Conservation (phyloP, 176 grass and related monocot genomes). For the Typha latifolia region DNA sequence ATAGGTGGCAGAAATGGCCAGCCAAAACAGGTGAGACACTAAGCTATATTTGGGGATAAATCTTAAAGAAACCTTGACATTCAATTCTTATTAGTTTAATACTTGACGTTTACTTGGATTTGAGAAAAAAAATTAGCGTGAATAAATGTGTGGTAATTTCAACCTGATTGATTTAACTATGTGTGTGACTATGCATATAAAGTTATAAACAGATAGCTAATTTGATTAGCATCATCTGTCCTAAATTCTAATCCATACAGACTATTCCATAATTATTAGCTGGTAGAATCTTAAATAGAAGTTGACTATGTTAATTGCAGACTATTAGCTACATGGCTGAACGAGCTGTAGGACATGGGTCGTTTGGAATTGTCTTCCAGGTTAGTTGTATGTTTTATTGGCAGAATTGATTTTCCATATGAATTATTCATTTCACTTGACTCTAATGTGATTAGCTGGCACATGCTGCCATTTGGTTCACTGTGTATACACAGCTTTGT, state of each 20-base stretch:
- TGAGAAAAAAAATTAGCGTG: not conserved
- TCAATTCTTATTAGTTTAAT: too few relatives aligned
- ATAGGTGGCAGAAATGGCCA: slow-evolving; percentile 73
- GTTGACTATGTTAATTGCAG: slow-evolving; percentile 30
- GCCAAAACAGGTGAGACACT: slow-evolving; percentile 44
- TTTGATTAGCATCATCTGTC: not conserved
- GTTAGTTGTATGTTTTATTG: slow-evolving; percentile 32
- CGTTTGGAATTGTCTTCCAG: slow-evolving; percentile 67
- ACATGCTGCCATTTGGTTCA: too few relatives aligned
- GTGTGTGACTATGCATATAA: too few relatives aligned
- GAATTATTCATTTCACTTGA: too few relatives aligned
- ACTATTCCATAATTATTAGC: too few relatives aligned
- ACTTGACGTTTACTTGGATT: not conserved
- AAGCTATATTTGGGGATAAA: not conserved
- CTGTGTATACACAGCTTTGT: too few relatives aligned
- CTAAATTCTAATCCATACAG: too few relatives aligned
- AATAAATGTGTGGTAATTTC: too few relatives aligned
- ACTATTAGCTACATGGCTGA: slow-evolving; percentile 74
- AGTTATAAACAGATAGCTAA: not conserved
- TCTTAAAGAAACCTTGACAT: not conserved
- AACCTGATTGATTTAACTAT: not conserved
- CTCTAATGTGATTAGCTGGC: too few relatives aligned
- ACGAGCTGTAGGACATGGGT: slow-evolving; percentile 61
- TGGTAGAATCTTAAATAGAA: not conserved
- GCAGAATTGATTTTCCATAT: not conserved